Base-by-base conservation (phyloP, 768 basidiomycete species). In the Fomitopsis serialis region DNA sequence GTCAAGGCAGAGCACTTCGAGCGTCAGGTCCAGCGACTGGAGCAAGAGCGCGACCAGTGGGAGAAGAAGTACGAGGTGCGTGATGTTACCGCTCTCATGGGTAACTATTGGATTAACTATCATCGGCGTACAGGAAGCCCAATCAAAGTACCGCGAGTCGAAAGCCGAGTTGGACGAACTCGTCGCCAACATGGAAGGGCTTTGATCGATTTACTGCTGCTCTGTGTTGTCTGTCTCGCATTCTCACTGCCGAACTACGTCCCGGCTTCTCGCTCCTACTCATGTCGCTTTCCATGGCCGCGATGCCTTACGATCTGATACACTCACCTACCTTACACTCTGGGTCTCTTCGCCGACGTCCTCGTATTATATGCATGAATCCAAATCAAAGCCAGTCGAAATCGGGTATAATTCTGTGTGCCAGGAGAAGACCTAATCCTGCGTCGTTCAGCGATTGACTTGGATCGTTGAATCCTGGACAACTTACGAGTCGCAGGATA, bases 1-100 rank as follows among this genome's bases (percentile, higher is more conserved):
- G 88, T 98, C 72, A 99, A 98, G 76, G 96, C 96, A 10, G 97
- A 99, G 70, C 93, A 98, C 74, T 97, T 92, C 67, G 96, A 98
- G 73, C 84, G 94, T 46, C 91, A 95, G 67, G 85, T 97, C 19
- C 77, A 83, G 59, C 81, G 89, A 42, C 75, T 82, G 45, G 95
- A 98, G 68, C 84, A 89, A 66, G 97, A 99, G 70, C 85, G 95
- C 48, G 96, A 98, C 68, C 63, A 68, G 37, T 93, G 89, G 91
- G 95, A 97, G 82, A 82, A 86, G 79, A 98, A 96, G 73, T 89
- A 82, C 74, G 95, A 95, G 78, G 94, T 92, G 63, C 63, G 82
- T 72, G 19, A 15, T 42, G 37, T 19, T 2, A n/a, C n/a, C n/a
- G 12, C 44, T 7, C 9, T 32, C 29, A 25, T 27, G 42, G 36